Conservation (phyloP, 73 alveolate species). For the Paramecium biaurelia region DNA sequence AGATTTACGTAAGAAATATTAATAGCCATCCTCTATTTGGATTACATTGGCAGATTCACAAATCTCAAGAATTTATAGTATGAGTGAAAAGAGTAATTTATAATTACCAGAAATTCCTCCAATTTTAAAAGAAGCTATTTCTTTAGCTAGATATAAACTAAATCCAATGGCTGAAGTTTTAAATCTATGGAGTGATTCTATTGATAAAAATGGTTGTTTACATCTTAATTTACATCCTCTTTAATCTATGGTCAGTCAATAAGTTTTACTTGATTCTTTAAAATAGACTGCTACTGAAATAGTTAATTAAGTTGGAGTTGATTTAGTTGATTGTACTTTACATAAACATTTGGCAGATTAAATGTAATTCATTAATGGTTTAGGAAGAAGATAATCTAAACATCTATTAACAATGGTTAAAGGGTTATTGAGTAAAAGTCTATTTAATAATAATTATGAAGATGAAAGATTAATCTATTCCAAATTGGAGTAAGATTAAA, state of each 20-base stretch:
- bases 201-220: conserved; percentile 66
- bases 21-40: neutral
- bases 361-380: neutral
- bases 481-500: neutral
- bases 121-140: conserved; percentile 55
- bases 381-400: conserved; percentile 6
- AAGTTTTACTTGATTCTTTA: conserved; percentile 62
- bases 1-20: neutral
- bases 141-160: conserved; percentile 66
- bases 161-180: conserved; percentile 74
- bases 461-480: neutral
- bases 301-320: conserved; percentile 64
- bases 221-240: conserved; percentile 66
- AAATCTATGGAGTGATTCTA: conserved; percentile 66
- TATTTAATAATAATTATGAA: neutral
- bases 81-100: neutral
- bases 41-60: conserved; percentile 7
- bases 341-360: conserved; percentile 15
- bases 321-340: conserved; percentile 5
- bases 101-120: conserved; percentile 2
- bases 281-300: conserved; percentile 48
- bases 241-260: conserved; percentile 55
- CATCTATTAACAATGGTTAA: neutral
- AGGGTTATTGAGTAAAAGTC: neutral
- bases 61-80: neutral